Evolutionary conservation across 805 yeast species (phyloP).

Genomic region (Wickerhamiella cacticola): DNA sequence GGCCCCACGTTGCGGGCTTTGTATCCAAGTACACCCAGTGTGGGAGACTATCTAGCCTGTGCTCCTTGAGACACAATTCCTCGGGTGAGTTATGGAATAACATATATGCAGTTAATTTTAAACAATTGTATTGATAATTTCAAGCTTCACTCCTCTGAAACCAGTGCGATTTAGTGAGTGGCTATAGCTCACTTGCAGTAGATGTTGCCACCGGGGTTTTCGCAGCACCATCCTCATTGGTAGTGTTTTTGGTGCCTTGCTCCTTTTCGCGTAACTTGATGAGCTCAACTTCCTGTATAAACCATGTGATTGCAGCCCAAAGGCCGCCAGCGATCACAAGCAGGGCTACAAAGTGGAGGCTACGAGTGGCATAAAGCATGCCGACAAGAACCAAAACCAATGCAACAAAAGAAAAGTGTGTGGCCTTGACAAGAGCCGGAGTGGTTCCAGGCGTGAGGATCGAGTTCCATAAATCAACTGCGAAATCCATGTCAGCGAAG

Average conservation of each 20-base stretch:
- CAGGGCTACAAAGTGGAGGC: constrained; percentile 52
- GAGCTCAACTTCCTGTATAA: constrained; percentile 51
- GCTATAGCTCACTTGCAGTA: neutral
- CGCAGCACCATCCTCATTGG: neutral
- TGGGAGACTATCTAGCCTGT: too few species aligned
- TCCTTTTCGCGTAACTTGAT: constrained; percentile 26
- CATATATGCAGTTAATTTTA: too few species aligned
- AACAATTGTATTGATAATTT: too few species aligned
- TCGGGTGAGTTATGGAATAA: too few species aligned
- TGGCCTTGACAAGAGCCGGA: constrained; percentile 79
- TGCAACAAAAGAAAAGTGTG: constrained; percentile 68
- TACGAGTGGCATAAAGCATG: constrained; percentile 48
- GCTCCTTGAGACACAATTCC: too few species aligned
- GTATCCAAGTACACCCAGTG: too few species aligned
- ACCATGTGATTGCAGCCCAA: constrained; percentile 84
- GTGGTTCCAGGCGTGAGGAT: constrained; percentile 87
- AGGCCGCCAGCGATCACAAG: constrained; percentile 47
- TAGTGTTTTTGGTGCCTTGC: constrained; percentile 11
- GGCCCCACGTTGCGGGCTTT: too few species aligned
- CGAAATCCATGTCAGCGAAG: constrained; percentile 20
- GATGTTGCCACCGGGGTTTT: neutral
- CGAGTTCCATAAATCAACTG: constrained; percentile 74
- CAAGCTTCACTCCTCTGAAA: too few species aligned
- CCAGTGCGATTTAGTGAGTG: too few species aligned
- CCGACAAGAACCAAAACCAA: constrained; percentile 45